These are phyloP conservation scores for Talaromyces sp. DNA, from an alignment of 2,329 filamentous ascomycete genomes.

Conservation along the genomic window DNA sequence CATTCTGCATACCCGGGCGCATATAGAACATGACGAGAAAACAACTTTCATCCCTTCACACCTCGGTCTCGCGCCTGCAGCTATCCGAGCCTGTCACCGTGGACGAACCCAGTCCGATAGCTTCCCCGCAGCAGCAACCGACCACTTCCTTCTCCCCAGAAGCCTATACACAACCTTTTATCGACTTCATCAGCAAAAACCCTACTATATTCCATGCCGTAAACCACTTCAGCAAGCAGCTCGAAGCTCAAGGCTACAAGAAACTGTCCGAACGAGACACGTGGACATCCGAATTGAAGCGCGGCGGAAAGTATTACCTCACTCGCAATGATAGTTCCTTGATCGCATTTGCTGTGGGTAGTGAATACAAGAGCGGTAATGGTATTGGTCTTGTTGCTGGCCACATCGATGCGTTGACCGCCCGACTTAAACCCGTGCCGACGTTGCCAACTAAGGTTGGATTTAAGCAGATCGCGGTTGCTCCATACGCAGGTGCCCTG, in stretches of 20 bases:
- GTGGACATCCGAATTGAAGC: slow-evolving; percentile 69
- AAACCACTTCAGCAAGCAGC: slow-evolving; percentile 69
- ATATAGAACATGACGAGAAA: slow-evolving; percentile 33
- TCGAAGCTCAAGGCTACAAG: slow-evolving; percentile 69
- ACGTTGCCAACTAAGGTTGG: slow-evolving; percentile 79
- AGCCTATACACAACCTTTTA: slow-evolving; percentile 77
- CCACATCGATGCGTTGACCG: slow-evolving; percentile 88
- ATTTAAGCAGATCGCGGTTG: slow-evolving; percentile 84
- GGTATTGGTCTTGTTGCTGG: slow-evolving; percentile 85
- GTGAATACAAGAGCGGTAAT: slow-evolving; percentile 76
- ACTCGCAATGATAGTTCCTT: slow-evolving; percentile 81
- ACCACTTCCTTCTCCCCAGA: slow-evolving; percentile 41
- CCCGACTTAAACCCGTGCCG: slow-evolving; percentile 86
- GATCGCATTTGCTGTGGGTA: slow-evolving; percentile 80
- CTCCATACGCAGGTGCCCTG: slow-evolving; percentile 84
- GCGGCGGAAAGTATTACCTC: slow-evolving; percentile 84
- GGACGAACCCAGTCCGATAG: neutral
- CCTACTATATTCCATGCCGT: slow-evolving; percentile 94
- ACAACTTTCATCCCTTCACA: slow-evolving; percentile 27
- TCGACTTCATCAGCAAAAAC: slow-evolving; percentile 81
- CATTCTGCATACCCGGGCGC: neutral
- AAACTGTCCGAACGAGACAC: slow-evolving; percentile 72
- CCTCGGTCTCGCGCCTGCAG: slow-evolving; percentile 31
- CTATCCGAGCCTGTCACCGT: slow-evolving; percentile 20
- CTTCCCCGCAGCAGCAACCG: slow-evolving; percentile 16